Percentiles rank a stretch among this genome's conserved stretches.
Evolutionary conservation across 768 basidiomycete genomes (phyloP).

Genomic region (Lentinula sp.): DNA sequence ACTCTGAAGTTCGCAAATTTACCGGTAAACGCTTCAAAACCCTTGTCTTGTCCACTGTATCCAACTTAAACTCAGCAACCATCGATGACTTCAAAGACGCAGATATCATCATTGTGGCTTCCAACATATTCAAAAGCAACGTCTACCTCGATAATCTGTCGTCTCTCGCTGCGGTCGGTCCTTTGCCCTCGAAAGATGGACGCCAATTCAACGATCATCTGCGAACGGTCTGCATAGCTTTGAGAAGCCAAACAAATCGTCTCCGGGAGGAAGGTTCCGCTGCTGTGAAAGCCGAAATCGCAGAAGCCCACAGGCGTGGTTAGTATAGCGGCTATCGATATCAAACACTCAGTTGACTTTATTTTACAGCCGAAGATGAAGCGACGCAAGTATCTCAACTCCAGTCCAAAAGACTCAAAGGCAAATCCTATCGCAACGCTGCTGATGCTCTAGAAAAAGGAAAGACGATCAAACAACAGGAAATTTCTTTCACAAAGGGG

Average conservation of each 20-base stretch:
- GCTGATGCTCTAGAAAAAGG: constrained; percentile 22
- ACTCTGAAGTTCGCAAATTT: constrained; percentile 81
- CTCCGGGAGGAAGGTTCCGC: constrained; percentile 60
- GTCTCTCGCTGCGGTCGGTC: constrained; percentile 59
- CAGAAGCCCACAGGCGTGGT: constrained; percentile 57
- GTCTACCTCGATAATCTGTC: constrained; percentile 76
- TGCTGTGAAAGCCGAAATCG: constrained; percentile 60
- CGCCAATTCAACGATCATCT: constrained; percentile 87
- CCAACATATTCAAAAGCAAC: constrained; percentile 75
- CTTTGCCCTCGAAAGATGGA: constrained; percentile 72
- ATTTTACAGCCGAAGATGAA: constrained; percentile 39
- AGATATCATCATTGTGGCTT: constrained; percentile 82
- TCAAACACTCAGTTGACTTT: neutral
- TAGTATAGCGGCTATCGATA: constrained; percentile 13
- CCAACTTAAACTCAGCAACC: constrained; percentile 65
- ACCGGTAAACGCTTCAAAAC: constrained; percentile 56
- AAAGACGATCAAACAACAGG: constrained; percentile 6
- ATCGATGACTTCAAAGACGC: constrained; percentile 74
- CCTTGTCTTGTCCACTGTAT: constrained; percentile 59
- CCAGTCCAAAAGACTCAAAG: constrained; percentile 66
- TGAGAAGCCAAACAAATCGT: constrained; percentile 63
- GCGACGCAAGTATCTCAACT: constrained; percentile 38
- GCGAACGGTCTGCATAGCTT: constrained; percentile 48
- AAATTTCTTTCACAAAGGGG: constrained; percentile 9
- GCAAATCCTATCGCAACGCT: constrained; percentile 66